Evolutionary conservation across 495 filamentous ascomycete species (phyloP).

Genomic region (Lasiosphaeria hispida): DNA sequence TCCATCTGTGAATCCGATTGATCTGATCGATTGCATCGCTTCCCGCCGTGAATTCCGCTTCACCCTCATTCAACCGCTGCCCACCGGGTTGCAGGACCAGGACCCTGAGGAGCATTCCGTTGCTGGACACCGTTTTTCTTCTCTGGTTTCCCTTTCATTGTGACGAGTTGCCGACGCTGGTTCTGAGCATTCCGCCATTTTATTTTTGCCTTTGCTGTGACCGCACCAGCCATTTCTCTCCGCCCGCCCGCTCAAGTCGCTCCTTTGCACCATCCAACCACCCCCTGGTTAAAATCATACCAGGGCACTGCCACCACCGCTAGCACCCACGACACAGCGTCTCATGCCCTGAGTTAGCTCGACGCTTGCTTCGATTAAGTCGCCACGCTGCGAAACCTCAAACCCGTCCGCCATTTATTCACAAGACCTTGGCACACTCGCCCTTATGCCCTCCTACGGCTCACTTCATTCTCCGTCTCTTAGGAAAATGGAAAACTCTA

Average conservation of each 20-base stretch:
- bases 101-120: conserved; percentile 4
- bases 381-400: conserved; percentile 24
- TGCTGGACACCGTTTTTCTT: conserved; percentile 20
- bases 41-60: background rate
- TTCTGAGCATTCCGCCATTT: conserved; percentile 1
- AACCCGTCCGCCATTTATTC: conserved; percentile 6
- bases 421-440: conserved; percentile 17
- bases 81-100: background rate
- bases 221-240: conserved; percentile 6
- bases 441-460: conserved; percentile 70
- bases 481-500: conserved; percentile 73
- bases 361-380: conserved; percentile 29
- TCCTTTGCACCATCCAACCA: conserved; percentile 15
- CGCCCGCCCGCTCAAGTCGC: conserved; percentile 7
- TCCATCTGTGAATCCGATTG: background rate
- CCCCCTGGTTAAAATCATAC: background rate
- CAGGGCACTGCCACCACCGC: conserved; percentile 15
- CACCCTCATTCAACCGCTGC: conserved; percentile 1
- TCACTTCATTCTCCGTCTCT: conserved; percentile 72
- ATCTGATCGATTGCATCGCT: background rate
- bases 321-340: conserved; percentile 7
- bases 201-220: background rate
- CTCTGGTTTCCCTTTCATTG: background rate
- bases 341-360: background rate
- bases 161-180: conserved; percentile 5